phyloP scores from a whole-genome alignment of 202 grass and related monocot genomes.

The Panicum hallii region DNA sequence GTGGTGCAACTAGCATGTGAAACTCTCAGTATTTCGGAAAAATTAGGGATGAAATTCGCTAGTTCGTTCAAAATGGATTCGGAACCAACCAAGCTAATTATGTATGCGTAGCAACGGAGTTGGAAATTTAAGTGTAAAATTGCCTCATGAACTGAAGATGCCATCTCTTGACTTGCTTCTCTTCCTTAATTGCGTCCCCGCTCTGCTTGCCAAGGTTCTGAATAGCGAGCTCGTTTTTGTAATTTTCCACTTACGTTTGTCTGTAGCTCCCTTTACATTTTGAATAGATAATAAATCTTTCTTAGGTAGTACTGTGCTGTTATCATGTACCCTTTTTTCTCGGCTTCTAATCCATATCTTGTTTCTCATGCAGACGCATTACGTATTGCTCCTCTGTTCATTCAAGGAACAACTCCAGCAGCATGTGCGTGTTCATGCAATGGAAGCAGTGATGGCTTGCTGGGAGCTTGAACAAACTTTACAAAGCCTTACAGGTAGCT shows the following conservation, averaged over 20 bases:
- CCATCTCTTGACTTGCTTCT: conserved; percentile 6
- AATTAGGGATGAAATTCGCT: not conserved
- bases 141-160: not conserved
- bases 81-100: not conserved
- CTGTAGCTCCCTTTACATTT: not conserved
- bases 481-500: conserved; percentile 89
- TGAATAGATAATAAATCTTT: conserved; percentile 17
- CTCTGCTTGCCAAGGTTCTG: not conserved
- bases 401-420: conserved; percentile 99
- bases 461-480: conserved; percentile 99
- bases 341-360: not conserved
- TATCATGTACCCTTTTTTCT: not conserved
- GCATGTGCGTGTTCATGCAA: conserved; percentile 98
- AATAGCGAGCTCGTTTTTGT: not conserved
- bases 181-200: not conserved
- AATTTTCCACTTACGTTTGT: not conserved
- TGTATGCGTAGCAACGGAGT: not conserved
- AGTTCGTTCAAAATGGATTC: not conserved
- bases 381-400: conserved; percentile 86
- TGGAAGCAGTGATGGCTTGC: conserved; percentile 99
- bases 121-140: not conserved
- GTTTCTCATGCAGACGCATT: conserved; percentile 73
- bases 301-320: not conserved
- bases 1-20: not conserved
- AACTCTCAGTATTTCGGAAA: not conserved